Percentiles rank a stretch among this genome's conserved stretches.
Evolutionary conservation across 768 basidiomycete species (phyloP).

Genomic region (Boletus pseudo-olivaceus): DNA sequence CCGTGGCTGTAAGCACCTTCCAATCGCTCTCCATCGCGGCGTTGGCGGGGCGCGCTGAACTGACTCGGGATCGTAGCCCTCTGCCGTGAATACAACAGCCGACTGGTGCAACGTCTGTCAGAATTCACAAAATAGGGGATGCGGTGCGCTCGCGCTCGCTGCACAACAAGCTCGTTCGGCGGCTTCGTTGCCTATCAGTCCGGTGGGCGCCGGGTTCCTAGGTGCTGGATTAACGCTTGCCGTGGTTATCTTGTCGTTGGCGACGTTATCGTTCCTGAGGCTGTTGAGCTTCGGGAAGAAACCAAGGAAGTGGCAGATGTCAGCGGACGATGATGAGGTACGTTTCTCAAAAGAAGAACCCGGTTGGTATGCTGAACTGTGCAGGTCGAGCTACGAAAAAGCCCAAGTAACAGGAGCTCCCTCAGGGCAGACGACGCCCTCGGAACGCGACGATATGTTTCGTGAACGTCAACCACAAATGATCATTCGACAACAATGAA

Average conservation of each 20-base stretch:
- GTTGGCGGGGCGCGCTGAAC: background rate
- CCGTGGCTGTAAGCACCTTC: slow-evolving; percentile 32
- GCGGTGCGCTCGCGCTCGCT: slow-evolving; percentile 42
- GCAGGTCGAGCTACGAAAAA: slow-evolving; percentile 24
- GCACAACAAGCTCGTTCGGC: slow-evolving; percentile 30
- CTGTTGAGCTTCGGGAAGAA: slow-evolving; percentile 26
- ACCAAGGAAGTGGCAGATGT: background rate
- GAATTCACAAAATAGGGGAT: slow-evolving; percentile 57
- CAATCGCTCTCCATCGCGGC: no score
- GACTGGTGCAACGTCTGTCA: slow-evolving; percentile 59
- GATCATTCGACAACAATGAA: background rate
- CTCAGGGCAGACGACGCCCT: background rate
- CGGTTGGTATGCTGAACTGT: background rate
- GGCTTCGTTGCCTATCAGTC: slow-evolving; percentile 38
- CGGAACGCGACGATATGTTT: background rate
- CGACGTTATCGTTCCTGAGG: slow-evolving; percentile 41
- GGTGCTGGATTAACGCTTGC: slow-evolving; percentile 56
- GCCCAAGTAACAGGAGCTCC: slow-evolving; percentile 10
- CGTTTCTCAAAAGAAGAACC: background rate
- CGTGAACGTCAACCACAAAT: slow-evolving; percentile 1
- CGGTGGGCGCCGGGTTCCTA: slow-evolving; percentile 64
- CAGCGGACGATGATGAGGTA: slow-evolving; percentile 16
- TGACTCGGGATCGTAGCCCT: slow-evolving; percentile 35
- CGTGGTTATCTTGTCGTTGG: slow-evolving; percentile 38
- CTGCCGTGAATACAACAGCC: slow-evolving; percentile 47